Conservation (phyloP, 495 filamentous ascomycete genomes). For the Daldinia concentrica region DNA sequence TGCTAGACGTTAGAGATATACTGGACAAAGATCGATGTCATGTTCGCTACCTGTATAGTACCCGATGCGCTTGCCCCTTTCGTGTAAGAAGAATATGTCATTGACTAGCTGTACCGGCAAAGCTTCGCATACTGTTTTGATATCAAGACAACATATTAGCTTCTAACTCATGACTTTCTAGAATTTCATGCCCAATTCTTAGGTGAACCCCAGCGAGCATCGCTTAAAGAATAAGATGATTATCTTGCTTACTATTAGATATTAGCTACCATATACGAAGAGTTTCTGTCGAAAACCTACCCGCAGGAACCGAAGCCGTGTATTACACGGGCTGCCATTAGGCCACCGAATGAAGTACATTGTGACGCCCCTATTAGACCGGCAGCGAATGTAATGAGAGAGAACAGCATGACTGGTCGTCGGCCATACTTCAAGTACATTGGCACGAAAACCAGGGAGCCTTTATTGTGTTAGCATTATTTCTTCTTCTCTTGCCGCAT, state of each 20-base stretch:
- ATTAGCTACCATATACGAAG: neutral
- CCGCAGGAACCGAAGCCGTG: conserved; percentile 62
- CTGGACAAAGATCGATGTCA: neutral
- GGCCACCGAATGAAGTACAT: conserved; percentile 58
- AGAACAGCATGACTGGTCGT: conserved; percentile 67
- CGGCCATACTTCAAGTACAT: conserved; percentile 69
- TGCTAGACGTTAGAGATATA: conserved; percentile 31
- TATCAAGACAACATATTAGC: neutral
- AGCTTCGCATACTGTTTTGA: conserved; percentile 64
- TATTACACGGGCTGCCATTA: conserved; percentile 66
- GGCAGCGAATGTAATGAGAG: conserved; percentile 61
- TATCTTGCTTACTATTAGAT: neutral
- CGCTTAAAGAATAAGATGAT: neutral
- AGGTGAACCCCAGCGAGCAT: neutral
- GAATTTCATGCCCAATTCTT: neutral
- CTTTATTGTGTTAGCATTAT: conserved; percentile 44
- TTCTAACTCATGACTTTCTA: neutral
- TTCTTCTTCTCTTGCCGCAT: neutral
- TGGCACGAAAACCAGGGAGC: conserved; percentile 66
- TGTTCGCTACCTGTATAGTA: conserved; percentile 62
- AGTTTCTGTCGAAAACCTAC: conserved; percentile 22
- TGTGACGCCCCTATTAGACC: conserved; percentile 67
- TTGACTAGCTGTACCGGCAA: conserved; percentile 71
- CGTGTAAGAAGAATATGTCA: conserved; percentile 73
- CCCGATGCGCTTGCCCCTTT: conserved; percentile 66